These are phyloP conservation scores for Grosmannia clavigera DNA, from an alignment of 2,329 filamentous ascomycete genomes.

Conservation along the genomic window DNA sequence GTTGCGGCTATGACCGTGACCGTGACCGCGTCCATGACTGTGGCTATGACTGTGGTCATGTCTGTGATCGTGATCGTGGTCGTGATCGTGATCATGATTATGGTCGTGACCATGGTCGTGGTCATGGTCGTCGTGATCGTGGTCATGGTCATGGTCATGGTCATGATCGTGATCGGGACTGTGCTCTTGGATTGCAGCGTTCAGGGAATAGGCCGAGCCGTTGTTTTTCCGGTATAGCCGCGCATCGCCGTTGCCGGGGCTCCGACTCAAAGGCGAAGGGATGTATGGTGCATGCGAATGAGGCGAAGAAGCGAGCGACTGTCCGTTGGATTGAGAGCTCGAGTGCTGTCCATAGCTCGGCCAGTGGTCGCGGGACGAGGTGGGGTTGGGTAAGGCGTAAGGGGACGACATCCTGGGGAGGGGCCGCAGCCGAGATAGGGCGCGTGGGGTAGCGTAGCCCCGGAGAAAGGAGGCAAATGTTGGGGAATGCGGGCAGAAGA, in stretches of 20 bases:
- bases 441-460: not conserved
- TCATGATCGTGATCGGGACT: not conserved
- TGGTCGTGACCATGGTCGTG: constrained; percentile 15
- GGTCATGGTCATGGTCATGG: not conserved
- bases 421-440: not conserved
- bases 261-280: constrained; percentile 27
- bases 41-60: constrained; percentile 18
- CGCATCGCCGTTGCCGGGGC: constrained; percentile 4
- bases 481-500: not conserved
- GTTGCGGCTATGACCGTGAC: not conserved
- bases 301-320: constrained; percentile 21
- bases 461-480: not conserved
- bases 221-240: constrained; percentile 12
- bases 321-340: constrained; percentile 6
- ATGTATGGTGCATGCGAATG: constrained; percentile 19
- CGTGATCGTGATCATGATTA: constrained; percentile 12
- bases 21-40: not conserved
- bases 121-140: constrained; percentile 7
- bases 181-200: not conserved
- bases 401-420: constrained; percentile 33
- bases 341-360: constrained; percentile 20
- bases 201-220: constrained; percentile 10
- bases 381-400: constrained; percentile 41
- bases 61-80: constrained; percentile 12
- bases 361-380: constrained; percentile 24